Percentiles rank a stretch among this genome's conserved stretches.
Conservation (phyloP, 306 rosid species). For the Trifolium subterraneum region DNA sequence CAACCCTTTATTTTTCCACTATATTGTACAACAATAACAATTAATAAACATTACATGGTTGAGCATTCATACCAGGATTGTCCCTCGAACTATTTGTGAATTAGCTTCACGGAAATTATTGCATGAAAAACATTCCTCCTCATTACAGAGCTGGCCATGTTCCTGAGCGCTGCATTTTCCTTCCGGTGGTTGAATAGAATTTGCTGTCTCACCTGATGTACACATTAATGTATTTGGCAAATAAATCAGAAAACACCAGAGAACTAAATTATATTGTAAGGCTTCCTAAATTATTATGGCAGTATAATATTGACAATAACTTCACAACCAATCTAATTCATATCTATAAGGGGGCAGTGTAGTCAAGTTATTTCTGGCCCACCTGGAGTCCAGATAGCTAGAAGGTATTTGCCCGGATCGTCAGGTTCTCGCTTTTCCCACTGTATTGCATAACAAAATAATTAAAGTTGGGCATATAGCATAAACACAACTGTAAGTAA, state of each 20-base stretch:
- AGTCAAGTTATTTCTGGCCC: conserved; percentile 28
- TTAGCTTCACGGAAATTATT: conserved; percentile 77
- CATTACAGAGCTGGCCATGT: conserved; percentile 65
- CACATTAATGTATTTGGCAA: conserved; percentile 38
- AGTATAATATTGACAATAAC: conserved; percentile 25
- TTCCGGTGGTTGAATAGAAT: conserved; percentile 83
- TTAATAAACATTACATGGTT: conserved; percentile 29
- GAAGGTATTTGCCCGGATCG: conserved; percentile 90
- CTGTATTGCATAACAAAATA: conserved; percentile 53
- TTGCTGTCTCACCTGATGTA: conserved; percentile 88
- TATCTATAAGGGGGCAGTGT: conserved; percentile 23
- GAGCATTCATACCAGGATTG: conserved; percentile 71
- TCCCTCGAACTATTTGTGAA: conserved; percentile 83
- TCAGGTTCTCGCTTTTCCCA: conserved; percentile 86
- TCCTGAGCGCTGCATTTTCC: conserved; percentile 70
- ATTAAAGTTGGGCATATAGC: conserved; percentile 26
- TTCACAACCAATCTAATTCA: conserved; percentile 28
- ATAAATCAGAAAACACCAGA: conserved; percentile 40
- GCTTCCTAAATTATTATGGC: conserved; percentile 21
- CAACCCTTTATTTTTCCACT: background rate
- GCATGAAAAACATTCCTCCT: conserved; percentile 87
- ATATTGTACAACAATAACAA: conserved; percentile 17
- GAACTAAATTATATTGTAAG: conserved; percentile 26
- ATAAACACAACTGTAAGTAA: conserved; percentile 12
- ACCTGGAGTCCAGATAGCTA: conserved; percentile 99